These are phyloP conservation scores for Athelia sp. DNA, from an alignment of 1,284 basidiomycete species.

Conservation along the genomic window DNA sequence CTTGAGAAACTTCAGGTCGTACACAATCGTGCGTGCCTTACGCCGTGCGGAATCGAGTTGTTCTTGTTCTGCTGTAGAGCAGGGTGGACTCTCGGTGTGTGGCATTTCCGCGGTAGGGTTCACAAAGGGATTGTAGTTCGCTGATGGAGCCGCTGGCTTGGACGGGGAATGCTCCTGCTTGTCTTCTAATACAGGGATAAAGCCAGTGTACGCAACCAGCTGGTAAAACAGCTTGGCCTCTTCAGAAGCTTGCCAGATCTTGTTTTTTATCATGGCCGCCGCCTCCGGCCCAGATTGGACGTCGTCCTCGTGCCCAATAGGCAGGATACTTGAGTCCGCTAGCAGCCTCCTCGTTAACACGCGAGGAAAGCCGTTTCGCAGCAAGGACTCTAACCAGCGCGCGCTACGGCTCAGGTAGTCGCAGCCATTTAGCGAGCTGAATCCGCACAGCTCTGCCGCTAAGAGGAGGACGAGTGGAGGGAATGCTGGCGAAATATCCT, in stretches of 20 bases:
- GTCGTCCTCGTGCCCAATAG: slow-evolving; percentile 4
- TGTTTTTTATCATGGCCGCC: slow-evolving; percentile 12
- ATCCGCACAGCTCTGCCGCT: slow-evolving; percentile 4
- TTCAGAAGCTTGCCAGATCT: slow-evolving; percentile 15
- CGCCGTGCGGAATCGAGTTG: slow-evolving; percentile 30
- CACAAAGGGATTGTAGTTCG: too few species aligned
- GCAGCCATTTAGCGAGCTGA: neutral
- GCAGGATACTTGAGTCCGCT: slow-evolving; percentile 9
- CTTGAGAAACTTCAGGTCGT: slow-evolving; percentile 41
- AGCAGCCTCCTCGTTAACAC: slow-evolving; percentile 23
- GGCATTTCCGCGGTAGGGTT: neutral
- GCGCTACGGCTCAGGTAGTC: neutral
- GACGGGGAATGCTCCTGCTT: too few species aligned
- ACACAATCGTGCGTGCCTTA: slow-evolving; percentile 37
- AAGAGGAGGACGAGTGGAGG: slow-evolving; percentile 19
- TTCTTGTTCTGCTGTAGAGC: slow-evolving; percentile 2
- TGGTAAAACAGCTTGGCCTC: slow-evolving; percentile 28
- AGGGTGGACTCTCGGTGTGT: slow-evolving; percentile 1
- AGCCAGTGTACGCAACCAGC: slow-evolving; percentile 34
- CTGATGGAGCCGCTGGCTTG: too few species aligned
- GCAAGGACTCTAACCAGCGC: neutral
- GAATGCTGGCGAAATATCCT: slow-evolving; percentile 18
- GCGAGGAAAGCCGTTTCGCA: slow-evolving; percentile 17
- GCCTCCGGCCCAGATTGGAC: slow-evolving; percentile 19
- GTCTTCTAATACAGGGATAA: slow-evolving; percentile 18